Conservation (phyloP, 129 eudicot species). For the Pseudognaphalium luteoalbum region DNA sequence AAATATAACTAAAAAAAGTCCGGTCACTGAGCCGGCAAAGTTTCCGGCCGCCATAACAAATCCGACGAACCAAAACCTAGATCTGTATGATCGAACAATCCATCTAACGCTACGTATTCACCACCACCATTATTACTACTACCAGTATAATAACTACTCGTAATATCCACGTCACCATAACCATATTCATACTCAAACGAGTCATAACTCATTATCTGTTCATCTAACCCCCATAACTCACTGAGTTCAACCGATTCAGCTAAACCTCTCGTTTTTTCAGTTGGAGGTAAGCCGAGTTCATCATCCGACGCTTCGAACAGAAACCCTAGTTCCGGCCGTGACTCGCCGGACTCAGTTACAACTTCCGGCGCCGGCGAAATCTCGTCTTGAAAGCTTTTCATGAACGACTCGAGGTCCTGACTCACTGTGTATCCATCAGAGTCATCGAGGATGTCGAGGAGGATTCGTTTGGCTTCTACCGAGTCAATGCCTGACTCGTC, state of each 20-base stretch:
- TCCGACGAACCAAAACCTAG: conserved; percentile 63
- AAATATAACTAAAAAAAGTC: neutral
- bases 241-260: conserved; percentile 50
- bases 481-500: conserved; percentile 40
- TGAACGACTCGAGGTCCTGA: conserved; percentile 76
- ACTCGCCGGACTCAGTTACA: conserved; percentile 33
- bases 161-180: conserved; percentile 15
- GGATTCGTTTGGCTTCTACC: conserved; percentile 51
- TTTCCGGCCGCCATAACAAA: conserved; percentile 59
- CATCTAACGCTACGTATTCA: conserved; percentile 72
- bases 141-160: neutral
- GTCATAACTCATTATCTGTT: conserved; percentile 49
- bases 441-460: conserved; percentile 55
- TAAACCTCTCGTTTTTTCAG: conserved; percentile 39
- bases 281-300: conserved; percentile 64
- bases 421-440: conserved; percentile 44
- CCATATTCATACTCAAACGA: conserved; percentile 56
- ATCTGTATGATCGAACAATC: conserved; percentile 80
- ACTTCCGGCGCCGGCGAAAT: conserved; percentile 37
- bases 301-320: conserved; percentile 61
- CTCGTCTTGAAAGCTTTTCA: conserved; percentile 76
- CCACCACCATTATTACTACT: conserved; percentile 10
- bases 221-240: conserved; percentile 68
- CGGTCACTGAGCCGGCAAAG: conserved; percentile 56
- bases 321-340: conserved; percentile 52